Base-by-base conservation (phyloP, 208 protist species). In the Trypanosoma grayi region DNA sequence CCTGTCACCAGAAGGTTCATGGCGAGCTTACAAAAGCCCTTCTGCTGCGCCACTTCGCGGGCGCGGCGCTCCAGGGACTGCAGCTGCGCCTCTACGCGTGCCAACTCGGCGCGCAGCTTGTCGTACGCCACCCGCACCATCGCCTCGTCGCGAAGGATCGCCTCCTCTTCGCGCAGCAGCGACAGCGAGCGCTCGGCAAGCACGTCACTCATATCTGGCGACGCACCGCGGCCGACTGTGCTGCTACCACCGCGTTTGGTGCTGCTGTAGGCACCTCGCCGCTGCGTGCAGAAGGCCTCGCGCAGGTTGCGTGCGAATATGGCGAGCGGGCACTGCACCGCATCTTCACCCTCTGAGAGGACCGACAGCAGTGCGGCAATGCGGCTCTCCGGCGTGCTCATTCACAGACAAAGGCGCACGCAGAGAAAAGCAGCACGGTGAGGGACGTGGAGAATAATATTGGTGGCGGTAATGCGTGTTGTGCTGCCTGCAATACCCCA, bases 81-180 rank as follows among this genome's bases (percentile, higher is more conserved):
- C 60, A 93, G 74, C 57, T 92, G 86, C 60, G 85, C 81, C 71
- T 95, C 85, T 16, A 92, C 77, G 22, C 89, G 81, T 27, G 73
- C 66, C 40, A 93, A 45, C 57, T 95, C 89, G 0, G 86, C 85
- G 9, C 74, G 75, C 20, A 95, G 71, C 52, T 91, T 92, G 53
- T 95, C 89, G 39, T 82, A 78, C 20, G 88, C 77, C 20, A 83
- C 22, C 10, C 70, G 65, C 39, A 87, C 75, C 48, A 76, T 65
- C 24, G 79, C 81, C 39, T 66, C 58, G 2, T 75, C 50, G 2
- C 73, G 70, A 34, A 72, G 73, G 13, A 92, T 77, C 56, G 75
- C 66, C 43, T 94, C 83, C 59, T 92, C 83, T 60, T 94, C 83
- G 46, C 79, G 81, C 6, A 73, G 56, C 8, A 94, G 62, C 27